Evolutionary conservation across 192 early-diverging fungal species (phyloP), one percentile per base, ranked within the genome.

Genomic region (Linnemannia zychae): DNA sequence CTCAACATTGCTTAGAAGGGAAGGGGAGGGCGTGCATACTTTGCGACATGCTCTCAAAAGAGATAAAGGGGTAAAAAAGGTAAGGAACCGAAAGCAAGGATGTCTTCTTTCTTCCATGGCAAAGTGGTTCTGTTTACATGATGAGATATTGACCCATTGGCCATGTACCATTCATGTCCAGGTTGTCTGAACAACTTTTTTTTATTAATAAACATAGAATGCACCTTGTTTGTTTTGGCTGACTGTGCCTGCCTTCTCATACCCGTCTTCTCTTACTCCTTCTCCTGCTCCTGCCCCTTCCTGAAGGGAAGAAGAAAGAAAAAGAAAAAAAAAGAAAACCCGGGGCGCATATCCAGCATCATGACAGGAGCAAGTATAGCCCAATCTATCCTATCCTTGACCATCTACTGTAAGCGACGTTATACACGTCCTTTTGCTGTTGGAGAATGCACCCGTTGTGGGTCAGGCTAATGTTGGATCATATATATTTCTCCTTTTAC

Each of bases 41-140:
- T 63, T 63, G 57, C 57, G 13, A 63, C 57, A 31, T 63, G 57
- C 57, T 63, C 57, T 63, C 57, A 63, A 63, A 44, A 63, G 57
- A 44, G 40, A 44, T n/a, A 63, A 63, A 15, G 57, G 57, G 57
- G 57, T 63, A 31, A 24, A 31, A 31, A 5, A 33, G 31, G 57
- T 44, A 44, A 44, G 40, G 40, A 44, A 63, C 28, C 12, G 48
- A 49, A 11, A 31, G 52, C 20, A 2, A 0, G 48, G 16, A 57
- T 9, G 28, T 15, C 24, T 31, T 13, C 2, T 9, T 15, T 15
- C 24, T 31, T 13, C 2, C 12, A 33, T 2, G 57, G 28, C 12
- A 31, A 63, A 31, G 28, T 28, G 1, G 13, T 3, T 4, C 57
- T n/a, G 40, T 44, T 44, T 44, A 44, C 9, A 44, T 9, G 40